Evolutionary conservation across 2,329 filamentous ascomycete species (phyloP).

Genomic region (Diaporthe humulicola): DNA sequence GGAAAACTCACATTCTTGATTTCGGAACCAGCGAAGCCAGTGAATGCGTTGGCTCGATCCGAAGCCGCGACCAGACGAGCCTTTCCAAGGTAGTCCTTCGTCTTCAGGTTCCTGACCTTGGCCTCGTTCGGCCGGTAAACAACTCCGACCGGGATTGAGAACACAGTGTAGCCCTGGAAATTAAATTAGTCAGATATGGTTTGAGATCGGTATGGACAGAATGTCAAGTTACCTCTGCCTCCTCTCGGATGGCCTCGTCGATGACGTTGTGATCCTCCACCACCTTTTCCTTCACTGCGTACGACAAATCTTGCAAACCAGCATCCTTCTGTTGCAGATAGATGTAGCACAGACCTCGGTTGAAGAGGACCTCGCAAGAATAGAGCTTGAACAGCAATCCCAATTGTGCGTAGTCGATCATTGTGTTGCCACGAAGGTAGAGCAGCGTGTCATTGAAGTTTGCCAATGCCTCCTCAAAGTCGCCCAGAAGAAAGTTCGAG

Average conservation of each 20-base stretch:
- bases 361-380: conserved; percentile 98
- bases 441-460: conserved; percentile 99
- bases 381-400: conserved; percentile 96
- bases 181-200: conserved; percentile 45
- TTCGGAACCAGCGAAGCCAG: conserved; percentile 83
- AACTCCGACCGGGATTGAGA: conserved; percentile 96
- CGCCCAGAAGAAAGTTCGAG: conserved; percentile 95
- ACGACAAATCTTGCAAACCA: conserved; percentile 91
- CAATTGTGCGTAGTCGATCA: conserved; percentile 97
- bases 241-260: conserved; percentile 93
- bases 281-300: conserved; percentile 94
- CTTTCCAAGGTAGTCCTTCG: conserved; percentile 97
- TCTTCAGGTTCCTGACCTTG: conserved; percentile 98
- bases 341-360: conserved; percentile 96
- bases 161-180: conserved; percentile 91
- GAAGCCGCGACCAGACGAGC: conserved; percentile 92
- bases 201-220: neutral
- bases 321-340: conserved; percentile 93
- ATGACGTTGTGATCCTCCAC: conserved; percentile 98
- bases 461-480: conserved; percentile 96
- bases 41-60: conserved; percentile 84
- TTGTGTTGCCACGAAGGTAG: conserved; percentile 94
- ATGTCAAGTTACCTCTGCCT: conserved; percentile 79
- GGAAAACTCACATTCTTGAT: conserved; percentile 71
- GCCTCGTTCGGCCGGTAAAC: conserved; percentile 96